phyloP scores from a whole-genome alignment of 2,329 filamentous ascomycete species.

The Coniosporium tulheliwenetii region DNA sequence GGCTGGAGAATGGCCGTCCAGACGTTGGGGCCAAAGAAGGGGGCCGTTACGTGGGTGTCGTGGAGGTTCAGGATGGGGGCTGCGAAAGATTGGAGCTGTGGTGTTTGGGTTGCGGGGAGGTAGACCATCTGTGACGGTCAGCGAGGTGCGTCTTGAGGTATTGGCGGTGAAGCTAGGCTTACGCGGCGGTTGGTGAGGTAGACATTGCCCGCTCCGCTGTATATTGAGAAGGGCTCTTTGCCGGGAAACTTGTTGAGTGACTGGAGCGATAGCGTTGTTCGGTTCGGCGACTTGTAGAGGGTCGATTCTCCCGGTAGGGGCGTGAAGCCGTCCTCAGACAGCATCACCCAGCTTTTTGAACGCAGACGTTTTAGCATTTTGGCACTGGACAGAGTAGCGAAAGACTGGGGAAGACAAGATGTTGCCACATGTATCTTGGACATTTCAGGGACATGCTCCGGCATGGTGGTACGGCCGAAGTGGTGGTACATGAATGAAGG shows the following conservation, averaged over 20 bases:
- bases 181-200: slow-evolving; percentile 80
- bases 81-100: slow-evolving; percentile 70
- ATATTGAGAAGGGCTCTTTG: slow-evolving; percentile 48
- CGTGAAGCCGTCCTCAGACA: slow-evolving; percentile 63
- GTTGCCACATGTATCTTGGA: not conserved
- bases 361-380: slow-evolving; percentile 4
- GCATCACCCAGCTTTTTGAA: slow-evolving; percentile 73
- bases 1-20: slow-evolving; percentile 73
- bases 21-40: slow-evolving; percentile 85
- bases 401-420: not conserved
- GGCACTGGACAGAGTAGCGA: not conserved
- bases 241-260: slow-evolving; percentile 51
- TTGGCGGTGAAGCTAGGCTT: slow-evolving; percentile 17
- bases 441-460: not conserved
- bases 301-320: slow-evolving; percentile 72
- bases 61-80: slow-evolving; percentile 74
- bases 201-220: slow-evolving; percentile 58
- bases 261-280: slow-evolving; percentile 62
- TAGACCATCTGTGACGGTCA: slow-evolving; percentile 56
- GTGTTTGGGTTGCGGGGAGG: slow-evolving; percentile 55
- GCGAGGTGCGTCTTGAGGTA: slow-evolving; percentile 2
- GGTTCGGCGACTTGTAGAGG: slow-evolving; percentile 63
- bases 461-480: not conserved
- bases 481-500: not conserved
- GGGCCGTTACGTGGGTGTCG: slow-evolving; percentile 73